Evolutionary conservation across 1,139 yeast genomes (phyloP), one percentile per base, ranked within the genome.

Genomic region (Taiozyma sp.): DNA sequence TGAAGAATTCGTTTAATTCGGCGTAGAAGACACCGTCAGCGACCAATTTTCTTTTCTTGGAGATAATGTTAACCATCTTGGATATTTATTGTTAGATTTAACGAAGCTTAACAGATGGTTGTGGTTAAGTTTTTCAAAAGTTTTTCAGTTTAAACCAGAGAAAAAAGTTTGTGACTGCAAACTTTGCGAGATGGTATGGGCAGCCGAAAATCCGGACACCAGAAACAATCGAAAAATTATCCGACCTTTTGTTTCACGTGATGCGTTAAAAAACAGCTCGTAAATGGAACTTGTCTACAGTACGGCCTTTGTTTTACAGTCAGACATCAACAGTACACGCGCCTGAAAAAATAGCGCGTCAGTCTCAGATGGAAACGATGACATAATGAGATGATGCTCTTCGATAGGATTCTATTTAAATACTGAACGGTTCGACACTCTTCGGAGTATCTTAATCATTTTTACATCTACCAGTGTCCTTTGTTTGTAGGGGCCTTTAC

Each of bases 21-120:
- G 99, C 99, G 96, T 87, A 93, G 86, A 93, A 90, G 73, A 93
- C 99, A 89, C 99, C 99, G 84, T 93, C 99, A 79, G 97, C 97
- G 78, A 92, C 97, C 70, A 85, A 80, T 85, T 85, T 86, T 84
- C 91, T 85, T 76, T 84, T 84, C 80, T 85, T 85, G 73, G 92
- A 85, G 73, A 85, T 83, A 73, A 82, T 79, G 71, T 83, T 80
- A 65, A 72, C 83, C 83, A 79, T 79, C 69, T 66, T 74, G 61
- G 54, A 43, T 49, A 40, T 44, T 45, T 53, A 52, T 47, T 47
- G 48, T 27, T 50, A 43, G 41, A 22, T 12, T 54, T 34, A 43
- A 36, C 14, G 38, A 8, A 23, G n/a, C 8, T 4, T 19, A 13
- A 14, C 6, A 19, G 19, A 19, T 19, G 8, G 19, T 42, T 47